Base-by-base conservation (phyloP, 2,329 filamentous ascomycete genomes). In the Knoxdaviesia capensis region DNA sequence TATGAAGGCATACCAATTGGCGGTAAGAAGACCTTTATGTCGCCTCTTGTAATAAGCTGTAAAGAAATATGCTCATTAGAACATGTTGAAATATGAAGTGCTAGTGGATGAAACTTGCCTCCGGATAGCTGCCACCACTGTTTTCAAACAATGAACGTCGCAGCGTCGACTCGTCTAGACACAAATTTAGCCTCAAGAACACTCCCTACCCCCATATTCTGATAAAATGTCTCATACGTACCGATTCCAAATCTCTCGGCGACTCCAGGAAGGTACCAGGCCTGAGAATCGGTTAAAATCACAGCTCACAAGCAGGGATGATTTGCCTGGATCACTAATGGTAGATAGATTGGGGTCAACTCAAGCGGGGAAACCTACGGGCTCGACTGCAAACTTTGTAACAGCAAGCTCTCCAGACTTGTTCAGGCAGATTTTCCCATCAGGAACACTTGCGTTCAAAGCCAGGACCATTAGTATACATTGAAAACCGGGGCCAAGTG, bases 321-420 rank as follows among this genome's bases (percentile, higher is more conserved):
- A 34, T 28, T 7, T 9, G 30, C 10, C 31, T 8, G 7, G 7
- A 6, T n/a, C 29, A 31, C 7, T 7, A 39, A n/a, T 36, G 9
- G 20, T 11, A 8, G 9, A 40, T 11, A 28, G 10, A 20, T 2
- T 20, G 20, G 20, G 20, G 20, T 20, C 20, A 20, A 20, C 20
- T 20, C 20, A 2, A 20, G 20, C 20, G 20, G 20, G 20, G 30
- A 28, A 38, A 62, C 73, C 64, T 48, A 84, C 88, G 29, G 90
- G 90, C 59, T 98, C 90, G 20, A 94, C 90, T 4, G 90, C 90
- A 48, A 96, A 84, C 57, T 98, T 98, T 39, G 90, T 96, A 5
- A 96, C 90, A 32, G 81, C 81, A 34, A 96, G 67, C 56, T 96
- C 90, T 43, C 90, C 90, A 3, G 64, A 62, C n/a, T 75, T 68